Evolutionary conservation across 768 basidiomycete genomes (phyloP).

Genomic region (Serendipita sp.): DNA sequence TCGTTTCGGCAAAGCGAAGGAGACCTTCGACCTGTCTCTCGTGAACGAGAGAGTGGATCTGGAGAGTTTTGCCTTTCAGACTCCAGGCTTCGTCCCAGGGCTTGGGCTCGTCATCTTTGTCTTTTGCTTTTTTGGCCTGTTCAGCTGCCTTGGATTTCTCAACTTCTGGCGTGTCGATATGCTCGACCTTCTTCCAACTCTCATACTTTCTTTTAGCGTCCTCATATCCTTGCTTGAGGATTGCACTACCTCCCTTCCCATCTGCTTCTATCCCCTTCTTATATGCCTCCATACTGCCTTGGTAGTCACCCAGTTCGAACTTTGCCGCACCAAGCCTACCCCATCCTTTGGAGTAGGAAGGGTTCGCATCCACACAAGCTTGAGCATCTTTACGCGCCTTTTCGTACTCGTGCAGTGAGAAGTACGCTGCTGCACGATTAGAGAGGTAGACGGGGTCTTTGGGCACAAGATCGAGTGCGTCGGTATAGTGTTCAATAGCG

Average conservation of each 20-base stretch:
- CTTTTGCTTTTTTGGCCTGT: neutral
- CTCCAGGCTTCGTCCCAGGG: neutral
- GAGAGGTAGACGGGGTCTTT: neutral
- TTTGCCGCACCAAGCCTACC: neutral
- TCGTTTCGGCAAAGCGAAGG: neutral
- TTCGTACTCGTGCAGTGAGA: neutral
- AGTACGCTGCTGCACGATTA: neutral
- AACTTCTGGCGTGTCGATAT: neutral
- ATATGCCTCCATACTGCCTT: conserved; percentile 3
- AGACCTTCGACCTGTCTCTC: neutral
- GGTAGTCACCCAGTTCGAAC: neutral
- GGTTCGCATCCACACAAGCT: neutral
- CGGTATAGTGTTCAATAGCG: neutral
- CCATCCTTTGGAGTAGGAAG: neutral
- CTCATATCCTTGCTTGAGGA: neutral
- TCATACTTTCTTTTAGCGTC: neutral
- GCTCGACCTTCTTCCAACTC: neutral
- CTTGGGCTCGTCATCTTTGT: neutral
- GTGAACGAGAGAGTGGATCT: conserved; percentile 2
- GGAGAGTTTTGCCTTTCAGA: neutral
- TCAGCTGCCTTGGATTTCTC: neutral
- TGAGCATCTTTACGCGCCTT: neutral
- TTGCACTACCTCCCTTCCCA: neutral
- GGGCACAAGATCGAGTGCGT: neutral
- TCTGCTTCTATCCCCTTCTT: neutral